phyloP scores from a whole-genome alignment of 495 filamentous ascomycete species.

The Aspergillus carlsbadensis region DNA sequence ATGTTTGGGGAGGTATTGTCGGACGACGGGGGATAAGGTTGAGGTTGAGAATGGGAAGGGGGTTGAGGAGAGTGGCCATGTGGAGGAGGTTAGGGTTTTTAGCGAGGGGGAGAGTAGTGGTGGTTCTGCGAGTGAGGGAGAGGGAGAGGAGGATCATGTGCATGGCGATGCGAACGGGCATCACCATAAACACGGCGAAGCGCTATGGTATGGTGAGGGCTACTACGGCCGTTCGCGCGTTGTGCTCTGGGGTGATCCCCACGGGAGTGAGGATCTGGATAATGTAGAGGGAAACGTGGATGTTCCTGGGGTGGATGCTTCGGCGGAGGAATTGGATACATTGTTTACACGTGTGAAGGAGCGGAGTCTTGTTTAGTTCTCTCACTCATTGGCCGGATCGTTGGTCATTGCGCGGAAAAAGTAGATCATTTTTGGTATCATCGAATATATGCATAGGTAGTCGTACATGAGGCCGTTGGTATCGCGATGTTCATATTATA shows the following conservation, averaged over 20 bases:
- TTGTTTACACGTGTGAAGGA: slow-evolving; percentile 14
- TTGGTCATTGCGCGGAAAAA: background rate
- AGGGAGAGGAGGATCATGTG: slow-evolving; percentile 2
- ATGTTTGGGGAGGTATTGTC: background rate
- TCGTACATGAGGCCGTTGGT: no score
- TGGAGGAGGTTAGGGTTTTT: background rate
- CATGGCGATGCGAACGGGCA: no score
- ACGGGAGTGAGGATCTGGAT: slow-evolving; percentile 14
- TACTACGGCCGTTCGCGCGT: slow-evolving; percentile 13
- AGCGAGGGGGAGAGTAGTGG: background rate
- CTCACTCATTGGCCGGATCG: background rate
- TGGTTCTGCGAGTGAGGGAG: background rate
- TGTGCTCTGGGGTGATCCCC: slow-evolving; percentile 22
- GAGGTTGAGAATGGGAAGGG: no score
- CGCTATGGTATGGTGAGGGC: slow-evolving; percentile 22
- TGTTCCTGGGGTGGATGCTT: slow-evolving; percentile 16
- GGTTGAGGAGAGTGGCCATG: no score
- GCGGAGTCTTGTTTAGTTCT: slow-evolving; percentile 1
- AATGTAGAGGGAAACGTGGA: background rate
- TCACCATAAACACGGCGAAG: slow-evolving; percentile 11
- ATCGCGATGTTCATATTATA: no score
- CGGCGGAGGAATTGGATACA: slow-evolving; percentile 20
- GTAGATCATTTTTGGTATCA: slow-evolving; percentile 4
- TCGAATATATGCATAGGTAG: background rate
- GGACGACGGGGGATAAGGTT: background rate